Percentiles rank a stretch among this genome's conserved stretches.
Evolutionary conservation across 306 rosid genomes (phyloP).

Genomic region (Argentina anserina): DNA sequence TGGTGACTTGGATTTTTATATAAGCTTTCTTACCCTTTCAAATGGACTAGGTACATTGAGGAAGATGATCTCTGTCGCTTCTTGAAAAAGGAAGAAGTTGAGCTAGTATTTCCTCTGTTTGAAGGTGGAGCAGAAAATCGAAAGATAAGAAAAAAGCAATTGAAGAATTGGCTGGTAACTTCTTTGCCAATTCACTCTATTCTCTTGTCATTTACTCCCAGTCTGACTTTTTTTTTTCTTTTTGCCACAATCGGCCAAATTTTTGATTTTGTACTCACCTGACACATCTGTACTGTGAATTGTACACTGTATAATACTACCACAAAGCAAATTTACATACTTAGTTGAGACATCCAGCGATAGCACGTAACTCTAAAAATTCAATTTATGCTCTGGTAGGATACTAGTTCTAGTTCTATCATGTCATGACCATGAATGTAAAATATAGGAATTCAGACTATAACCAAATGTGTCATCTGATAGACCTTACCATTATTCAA

Average conservation of each 20-base stretch:
- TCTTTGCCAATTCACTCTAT: not conserved
- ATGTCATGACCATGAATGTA: not conserved
- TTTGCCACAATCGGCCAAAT: not conserved
- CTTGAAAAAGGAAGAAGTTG: constrained; percentile 64
- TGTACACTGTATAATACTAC: no score
- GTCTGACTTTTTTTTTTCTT: not conserved
- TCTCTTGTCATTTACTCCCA: not conserved
- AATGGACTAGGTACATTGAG: constrained; percentile 55
- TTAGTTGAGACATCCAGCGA: not conserved
- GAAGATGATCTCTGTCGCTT: constrained; percentile 76
- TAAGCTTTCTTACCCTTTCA: constrained; percentile 13
- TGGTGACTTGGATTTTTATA: not conserved
- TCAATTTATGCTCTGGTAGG: not conserved
- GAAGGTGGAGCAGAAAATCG: constrained; percentile 67
- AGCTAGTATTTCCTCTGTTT: constrained; percentile 58
- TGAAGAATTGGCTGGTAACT: constrained; percentile 80
- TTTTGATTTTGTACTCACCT: not conserved
- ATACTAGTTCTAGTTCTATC: not conserved
- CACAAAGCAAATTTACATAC: no score
- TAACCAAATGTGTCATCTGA: not conserved
- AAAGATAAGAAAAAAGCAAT: constrained; percentile 63
- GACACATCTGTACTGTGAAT: no score
- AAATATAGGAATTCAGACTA: not conserved
- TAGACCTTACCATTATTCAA: constrained; percentile 17
- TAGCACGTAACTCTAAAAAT: not conserved